phyloP scores from a whole-genome alignment of 768 basidiomycete species.

The Trametes gibbosa region DNA sequence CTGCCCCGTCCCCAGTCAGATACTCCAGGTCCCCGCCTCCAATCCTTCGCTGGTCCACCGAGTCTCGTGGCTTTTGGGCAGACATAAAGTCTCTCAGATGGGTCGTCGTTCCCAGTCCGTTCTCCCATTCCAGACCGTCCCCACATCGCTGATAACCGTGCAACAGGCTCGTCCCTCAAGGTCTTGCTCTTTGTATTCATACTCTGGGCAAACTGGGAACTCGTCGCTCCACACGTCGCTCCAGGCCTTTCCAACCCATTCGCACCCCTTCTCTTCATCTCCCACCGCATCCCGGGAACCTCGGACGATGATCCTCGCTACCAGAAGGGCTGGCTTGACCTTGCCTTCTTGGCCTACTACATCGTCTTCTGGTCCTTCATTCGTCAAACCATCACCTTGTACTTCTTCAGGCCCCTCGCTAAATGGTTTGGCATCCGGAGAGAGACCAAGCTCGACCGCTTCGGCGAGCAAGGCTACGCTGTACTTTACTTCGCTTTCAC shows the following conservation, averaged over 20 bases:
- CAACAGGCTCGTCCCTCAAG: constrained; percentile 62
- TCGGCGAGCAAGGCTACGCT: constrained; percentile 91
- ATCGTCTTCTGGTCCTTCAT: constrained; percentile 88
- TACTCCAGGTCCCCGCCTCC: background rate
- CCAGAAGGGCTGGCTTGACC: constrained; percentile 70
- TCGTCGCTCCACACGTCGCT: constrained; percentile 47
- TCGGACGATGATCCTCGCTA: constrained; percentile 58
- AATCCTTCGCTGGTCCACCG: constrained; percentile 17
- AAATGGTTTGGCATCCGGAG: constrained; percentile 67
- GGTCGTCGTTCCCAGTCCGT: constrained; percentile 72
- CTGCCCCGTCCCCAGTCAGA: background rate
- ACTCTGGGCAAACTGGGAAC: constrained; percentile 64
- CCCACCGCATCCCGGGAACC: constrained; percentile 55
- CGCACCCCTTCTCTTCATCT: constrained; percentile 64
- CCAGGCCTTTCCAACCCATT: constrained; percentile 69
- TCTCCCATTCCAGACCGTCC: background rate
- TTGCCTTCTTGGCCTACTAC: constrained; percentile 78
- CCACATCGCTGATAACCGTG: background rate
- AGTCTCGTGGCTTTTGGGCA: constrained; percentile 43
- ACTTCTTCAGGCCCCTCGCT: constrained; percentile 65
- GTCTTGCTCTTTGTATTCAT: constrained; percentile 59
- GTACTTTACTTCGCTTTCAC: constrained; percentile 72
- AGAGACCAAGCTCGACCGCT: constrained; percentile 69
- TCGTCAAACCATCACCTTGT: constrained; percentile 70
- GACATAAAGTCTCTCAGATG: constrained; percentile 58